Evolutionary conservation across 2,329 filamentous ascomycete species (phyloP).

Genomic region (Aureobasidium sp.): DNA sequence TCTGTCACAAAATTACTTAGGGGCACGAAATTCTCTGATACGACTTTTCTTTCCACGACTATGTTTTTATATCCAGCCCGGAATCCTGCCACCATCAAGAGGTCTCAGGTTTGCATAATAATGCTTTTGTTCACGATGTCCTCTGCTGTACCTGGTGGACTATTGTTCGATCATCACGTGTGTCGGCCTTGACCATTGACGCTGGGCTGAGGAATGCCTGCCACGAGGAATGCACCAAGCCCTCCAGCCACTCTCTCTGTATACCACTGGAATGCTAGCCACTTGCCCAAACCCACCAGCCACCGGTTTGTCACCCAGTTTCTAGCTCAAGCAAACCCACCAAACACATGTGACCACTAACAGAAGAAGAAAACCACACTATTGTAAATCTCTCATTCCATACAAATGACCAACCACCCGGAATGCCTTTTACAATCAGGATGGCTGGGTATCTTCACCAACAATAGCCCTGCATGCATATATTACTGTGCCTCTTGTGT

Average conservation of each 20-base stretch:
- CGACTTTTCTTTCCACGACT: no score
- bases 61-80: neutral
- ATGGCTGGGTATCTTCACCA: neutral
- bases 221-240: neutral
- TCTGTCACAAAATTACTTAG: neutral
- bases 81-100: no score
- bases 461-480: constrained; percentile 3
- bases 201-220: neutral
- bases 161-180: neutral
- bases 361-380: neutral
- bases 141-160: neutral
- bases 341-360: neutral
- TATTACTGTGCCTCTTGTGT: constrained; percentile 9
- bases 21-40: neutral
- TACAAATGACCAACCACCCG: constrained; percentile 6
- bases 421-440: neutral
- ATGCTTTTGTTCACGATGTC: neutral
- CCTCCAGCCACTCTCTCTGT: neutral
- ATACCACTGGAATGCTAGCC: constrained; percentile 4
- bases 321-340: neutral
- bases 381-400: constrained; percentile 13
- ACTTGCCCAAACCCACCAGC: neutral
- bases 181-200: neutral
- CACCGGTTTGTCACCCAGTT: neutral
- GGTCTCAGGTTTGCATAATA: neutral